Evolutionary conservation across 441 rosid genomes (phyloP).

Genomic region (Brassica balearica): DNA sequence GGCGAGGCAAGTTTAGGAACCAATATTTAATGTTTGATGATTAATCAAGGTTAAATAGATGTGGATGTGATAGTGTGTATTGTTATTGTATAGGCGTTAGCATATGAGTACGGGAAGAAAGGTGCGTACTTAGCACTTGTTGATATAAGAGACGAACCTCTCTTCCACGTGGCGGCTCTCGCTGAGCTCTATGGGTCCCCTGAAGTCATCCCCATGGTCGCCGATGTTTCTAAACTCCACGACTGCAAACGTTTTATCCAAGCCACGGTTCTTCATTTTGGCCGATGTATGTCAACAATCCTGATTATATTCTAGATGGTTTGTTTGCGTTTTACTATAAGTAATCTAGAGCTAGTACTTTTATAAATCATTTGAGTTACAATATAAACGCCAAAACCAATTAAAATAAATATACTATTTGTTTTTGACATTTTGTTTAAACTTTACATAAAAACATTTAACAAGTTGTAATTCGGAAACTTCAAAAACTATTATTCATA

Average conservation of each 20-base stretch:
- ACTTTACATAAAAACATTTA: background rate
- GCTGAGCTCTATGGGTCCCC: constrained; percentile 52
- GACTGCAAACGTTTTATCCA: constrained; percentile 46
- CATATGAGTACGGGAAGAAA: constrained; percentile 47
- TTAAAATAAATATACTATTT: background rate
- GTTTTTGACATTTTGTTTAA: background rate
- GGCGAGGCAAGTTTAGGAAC: constrained; percentile 44
- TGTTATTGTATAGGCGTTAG: constrained; percentile 35
- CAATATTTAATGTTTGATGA: background rate
- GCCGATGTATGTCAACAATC: constrained; percentile 36
- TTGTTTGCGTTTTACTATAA: background rate
- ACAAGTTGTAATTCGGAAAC: background rate
- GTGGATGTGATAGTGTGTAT: background rate
- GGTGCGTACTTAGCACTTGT: constrained; percentile 48
- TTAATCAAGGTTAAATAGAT: background rate
- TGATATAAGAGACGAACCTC: constrained; percentile 44
- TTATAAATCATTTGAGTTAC: background rate
- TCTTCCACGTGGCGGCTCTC: constrained; percentile 42
- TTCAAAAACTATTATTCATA: background rate
- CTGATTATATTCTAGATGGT: background rate
- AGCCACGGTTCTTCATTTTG: constrained; percentile 43
- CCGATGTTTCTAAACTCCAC: constrained; percentile 50
- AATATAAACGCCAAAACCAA: background rate
- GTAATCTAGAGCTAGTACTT: background rate
- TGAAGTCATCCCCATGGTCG: constrained; percentile 44